Base-by-base conservation (phyloP, 768 basidiomycete species). In the Lepiota venenata region DNA sequence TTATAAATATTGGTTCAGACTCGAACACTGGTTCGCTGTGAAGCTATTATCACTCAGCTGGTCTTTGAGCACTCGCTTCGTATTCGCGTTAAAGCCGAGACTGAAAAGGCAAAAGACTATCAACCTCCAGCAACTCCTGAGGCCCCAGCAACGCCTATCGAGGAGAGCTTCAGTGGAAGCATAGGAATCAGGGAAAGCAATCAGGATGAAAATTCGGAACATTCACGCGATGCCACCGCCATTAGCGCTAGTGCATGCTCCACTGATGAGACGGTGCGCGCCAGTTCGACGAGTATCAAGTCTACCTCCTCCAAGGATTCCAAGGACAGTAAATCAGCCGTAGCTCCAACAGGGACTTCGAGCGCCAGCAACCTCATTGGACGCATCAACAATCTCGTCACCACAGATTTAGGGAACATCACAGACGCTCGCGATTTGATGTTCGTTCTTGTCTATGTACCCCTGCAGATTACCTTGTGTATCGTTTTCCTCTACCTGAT, bases 381-480 rank as follows among this genome's bases (percentile, higher is more conserved):
- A 22, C 87, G 82, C 62, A 85, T 93, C 63, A 91, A 87, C 65
- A 91, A 90, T 50, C 71, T 91, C 5, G 80, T 90, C 50, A 83
- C 88, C 4, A 84, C 85, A 3, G 90, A 92, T 68, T 49, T 78
- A 55, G 62, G 59, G 16, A 71, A 69, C 51, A 77, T 79, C 48
- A 63, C 63, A 9, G 69, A 69, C 9, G 64, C 71, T 18, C 65
- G 73, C 18, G 72, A 77, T 48, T 71, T 76, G 52, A 56, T 75
- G 35, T 54, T 71, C 44, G 57, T 66, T 10, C 39, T 74, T 9
- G 43, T 78, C 10, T 72, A 73, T 49, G 68, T 76, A 4, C 79
- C 79, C 3, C 56, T 80, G 32, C 74, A 77, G 47, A 63, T 79
- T 20, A 55, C 56, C 0, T 58, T 76, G 10, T 75, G 72, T 42